A percentile compares a stretch with the other conserved stretches of the same genome.
phyloP scores from a whole-genome alignment of 768 basidiomycete genomes.

The Rhizopogon vinicolor region DNA sequence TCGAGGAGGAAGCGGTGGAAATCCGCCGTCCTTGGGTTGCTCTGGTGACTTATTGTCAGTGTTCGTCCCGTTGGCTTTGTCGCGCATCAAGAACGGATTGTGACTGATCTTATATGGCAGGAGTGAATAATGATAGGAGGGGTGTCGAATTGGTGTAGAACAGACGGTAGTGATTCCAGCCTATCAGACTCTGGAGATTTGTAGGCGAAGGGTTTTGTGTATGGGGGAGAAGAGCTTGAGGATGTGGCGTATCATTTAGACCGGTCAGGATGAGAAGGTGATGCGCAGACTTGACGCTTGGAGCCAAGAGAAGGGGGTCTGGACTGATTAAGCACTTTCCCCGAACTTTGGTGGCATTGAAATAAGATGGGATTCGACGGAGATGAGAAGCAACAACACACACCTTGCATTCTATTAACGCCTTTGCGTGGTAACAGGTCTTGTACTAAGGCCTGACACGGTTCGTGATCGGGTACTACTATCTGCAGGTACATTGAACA shows the following conservation, averaged over 20 bases:
- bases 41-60: slow-evolving; percentile 1
- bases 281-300: slow-evolving; percentile 16
- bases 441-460: slow-evolving; percentile 52
- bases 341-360: slow-evolving; percentile 2
- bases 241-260: slow-evolving; percentile 15
- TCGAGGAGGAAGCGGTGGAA: slow-evolving; percentile 29
- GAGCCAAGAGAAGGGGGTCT: slow-evolving; percentile 14
- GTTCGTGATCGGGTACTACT: slow-evolving; percentile 36
- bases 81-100: slow-evolving; percentile 26
- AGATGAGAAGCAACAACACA: slow-evolving; percentile 12
- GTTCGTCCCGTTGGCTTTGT: slow-evolving; percentile 9
- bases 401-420: slow-evolving; percentile 45
- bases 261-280: slow-evolving; percentile 24
- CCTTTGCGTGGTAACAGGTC: too few species aligned
- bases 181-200: slow-evolving; percentile 13
- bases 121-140: slow-evolving; percentile 6
- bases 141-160: slow-evolving; percentile 5
- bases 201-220: slow-evolving; percentile 25
- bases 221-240: slow-evolving; percentile 14
- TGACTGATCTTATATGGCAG: slow-evolving; percentile 19
- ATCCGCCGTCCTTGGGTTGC: slow-evolving; percentile 13
- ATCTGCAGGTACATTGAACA: slow-evolving; percentile 6
- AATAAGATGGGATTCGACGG: not conserved
- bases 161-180: not conserved
- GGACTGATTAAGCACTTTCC: slow-evolving; percentile 3